A percentile compares a stretch with the other conserved stretches of the same genome.
These are phyloP conservation scores for Blastomyces parvus DNA, from an alignment of 2,329 filamentous ascomycete species.

Conservation along the genomic window DNA sequence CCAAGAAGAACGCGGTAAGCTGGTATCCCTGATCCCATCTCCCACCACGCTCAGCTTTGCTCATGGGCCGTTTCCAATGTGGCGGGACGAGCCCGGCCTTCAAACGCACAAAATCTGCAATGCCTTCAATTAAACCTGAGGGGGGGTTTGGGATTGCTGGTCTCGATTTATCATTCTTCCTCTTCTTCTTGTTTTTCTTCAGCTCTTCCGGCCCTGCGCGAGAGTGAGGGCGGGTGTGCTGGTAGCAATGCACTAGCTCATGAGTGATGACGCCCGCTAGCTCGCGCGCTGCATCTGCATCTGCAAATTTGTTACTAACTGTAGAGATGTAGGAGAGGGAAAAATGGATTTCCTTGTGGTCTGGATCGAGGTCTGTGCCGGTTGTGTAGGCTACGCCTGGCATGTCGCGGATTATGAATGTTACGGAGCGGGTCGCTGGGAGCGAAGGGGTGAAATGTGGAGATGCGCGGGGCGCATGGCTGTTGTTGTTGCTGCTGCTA, in stretches of 20 bases:
- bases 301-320: conserved; percentile 16
- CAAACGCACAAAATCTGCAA: conserved; percentile 87
- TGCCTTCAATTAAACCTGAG: conserved; percentile 75
- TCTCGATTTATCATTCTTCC: neutral
- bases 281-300: conserved; percentile 43
- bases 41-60: conserved; percentile 40
- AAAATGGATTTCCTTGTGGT: conserved; percentile 92
- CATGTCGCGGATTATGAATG: conserved; percentile 69
- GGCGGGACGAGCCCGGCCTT: conserved; percentile 63
- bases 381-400: conserved; percentile 83
- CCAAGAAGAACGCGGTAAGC: conserved; percentile 80
- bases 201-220: neutral
- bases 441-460: conserved; percentile 30
- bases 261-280: conserved; percentile 78
- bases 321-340: conserved; percentile 61
- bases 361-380: conserved; percentile 63
- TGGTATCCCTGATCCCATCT: conserved; percentile 89
- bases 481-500: neutral
- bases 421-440: conserved; percentile 71
- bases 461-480: neutral
- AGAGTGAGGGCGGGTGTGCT: conserved; percentile 55
- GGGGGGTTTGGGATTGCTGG: conserved; percentile 35
- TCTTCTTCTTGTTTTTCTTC: neutral
- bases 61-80: conserved; percentile 60
- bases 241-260: conserved; percentile 91